phyloP scores from a whole-genome alignment of 331 rosid species.

The Malus hybrid region DNA sequence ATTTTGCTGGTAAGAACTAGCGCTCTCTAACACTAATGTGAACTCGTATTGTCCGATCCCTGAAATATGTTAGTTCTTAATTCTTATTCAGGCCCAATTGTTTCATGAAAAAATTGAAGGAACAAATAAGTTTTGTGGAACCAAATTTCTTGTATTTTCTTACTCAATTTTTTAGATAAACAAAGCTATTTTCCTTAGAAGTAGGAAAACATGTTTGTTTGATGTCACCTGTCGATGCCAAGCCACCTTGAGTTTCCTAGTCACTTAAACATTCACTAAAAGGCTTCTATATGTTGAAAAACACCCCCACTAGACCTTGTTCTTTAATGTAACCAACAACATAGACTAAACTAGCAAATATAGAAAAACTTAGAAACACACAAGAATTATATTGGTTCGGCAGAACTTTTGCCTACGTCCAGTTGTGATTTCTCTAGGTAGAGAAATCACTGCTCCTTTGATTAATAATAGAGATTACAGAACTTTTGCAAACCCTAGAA shows the following conservation, averaged over 20 bases:
- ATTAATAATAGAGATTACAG: no score
- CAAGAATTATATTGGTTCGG: no score
- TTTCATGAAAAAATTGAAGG: not conserved
- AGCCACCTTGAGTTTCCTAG: not conserved
- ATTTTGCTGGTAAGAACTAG: slow-evolving; percentile 70
- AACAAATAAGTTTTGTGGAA: not conserved
- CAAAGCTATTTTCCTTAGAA: not conserved
- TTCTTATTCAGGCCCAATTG: not conserved
- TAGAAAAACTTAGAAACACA: no score
- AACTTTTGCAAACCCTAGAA: no score
- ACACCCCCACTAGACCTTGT: no score
- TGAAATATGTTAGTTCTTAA: not conserved
- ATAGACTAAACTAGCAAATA: no score
- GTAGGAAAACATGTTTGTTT: not conserved
- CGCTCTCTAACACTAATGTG: not conserved
- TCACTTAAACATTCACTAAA: not conserved
- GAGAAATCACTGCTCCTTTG: no score
- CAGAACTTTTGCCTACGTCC: no score
- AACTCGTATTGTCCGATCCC: not conserved
- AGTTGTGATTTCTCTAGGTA: no score
- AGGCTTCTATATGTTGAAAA: not conserved
- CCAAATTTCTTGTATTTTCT: not conserved
- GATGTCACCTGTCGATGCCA: not conserved
- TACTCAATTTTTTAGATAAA: not conserved
- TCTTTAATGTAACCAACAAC: no score